Conservation (phyloP, 2,329 filamentous ascomycete genomes). For the Fusarium transvaalense region DNA sequence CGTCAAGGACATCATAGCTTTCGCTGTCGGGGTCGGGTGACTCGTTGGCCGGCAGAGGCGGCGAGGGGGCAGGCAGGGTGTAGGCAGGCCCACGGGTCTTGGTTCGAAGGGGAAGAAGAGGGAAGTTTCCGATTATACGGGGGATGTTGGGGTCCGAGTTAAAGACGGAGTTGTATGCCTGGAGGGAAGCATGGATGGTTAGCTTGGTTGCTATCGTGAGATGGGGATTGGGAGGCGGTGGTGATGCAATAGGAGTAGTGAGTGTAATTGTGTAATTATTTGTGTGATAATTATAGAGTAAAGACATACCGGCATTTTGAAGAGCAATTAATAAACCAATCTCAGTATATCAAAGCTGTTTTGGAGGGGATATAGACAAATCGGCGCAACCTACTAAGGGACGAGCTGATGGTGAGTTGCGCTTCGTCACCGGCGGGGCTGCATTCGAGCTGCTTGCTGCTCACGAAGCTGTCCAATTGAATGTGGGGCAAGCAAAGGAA, state of each 20-base stretch:
- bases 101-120: constrained; percentile 92
- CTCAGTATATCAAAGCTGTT: constrained; percentile 43
- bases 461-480: constrained; percentile 51
- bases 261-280: background rate
- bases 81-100: constrained; percentile 96
- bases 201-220: constrained; percentile 37
- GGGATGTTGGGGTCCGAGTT: constrained; percentile 78
- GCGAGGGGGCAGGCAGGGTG: constrained; percentile 74
- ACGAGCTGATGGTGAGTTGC: constrained; percentile 41
- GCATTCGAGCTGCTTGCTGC: constrained; percentile 42
- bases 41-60: constrained; percentile 69
- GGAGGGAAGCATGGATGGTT: constrained; percentile 43
- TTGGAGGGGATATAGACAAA: constrained; percentile 18
- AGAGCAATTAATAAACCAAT: constrained; percentile 41
- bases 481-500: constrained; percentile 49
- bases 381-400: constrained; percentile 37
- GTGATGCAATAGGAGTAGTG: constrained; percentile 24
- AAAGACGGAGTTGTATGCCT: constrained; percentile 99
- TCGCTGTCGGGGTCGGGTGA: constrained; percentile 86
- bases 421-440: constrained; percentile 51
- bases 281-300: constrained; percentile 1
- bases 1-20: constrained; percentile 96
- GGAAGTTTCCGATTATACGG: constrained; percentile 85
- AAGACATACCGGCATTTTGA: constrained; percentile 62
- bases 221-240: constrained; percentile 35